Base-by-base conservation (phyloP, 768 basidiomycete genomes). In the Leccinum longicurvipes region DNA sequence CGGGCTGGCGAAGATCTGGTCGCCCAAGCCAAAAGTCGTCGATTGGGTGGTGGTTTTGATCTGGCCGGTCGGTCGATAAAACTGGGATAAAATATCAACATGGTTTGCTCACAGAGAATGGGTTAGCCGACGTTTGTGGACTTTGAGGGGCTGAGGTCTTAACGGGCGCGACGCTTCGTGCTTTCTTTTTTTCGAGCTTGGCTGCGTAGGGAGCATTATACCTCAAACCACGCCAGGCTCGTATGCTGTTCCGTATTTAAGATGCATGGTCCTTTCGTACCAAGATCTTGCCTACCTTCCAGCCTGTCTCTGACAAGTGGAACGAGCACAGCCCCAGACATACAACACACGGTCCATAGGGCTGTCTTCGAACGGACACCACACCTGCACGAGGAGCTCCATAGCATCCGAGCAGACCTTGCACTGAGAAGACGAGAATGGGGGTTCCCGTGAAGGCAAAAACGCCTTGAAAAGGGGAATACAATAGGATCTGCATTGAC, bases 341-440 rank as follows among this genome's bases (percentile, higher is more conserved):
- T 93, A 94, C 47, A 94, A 73, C 3, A 85, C 88, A 51, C 93
- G 81, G 65, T 96, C 93, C 80, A 87, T 85, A 6, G 87, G 82
- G 62, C 90, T 94, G 34, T 86, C 77, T 65, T 93, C 88, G 62
- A 94, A 83, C 0, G 93, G 93, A 69, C 90, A 93, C 89, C 91
- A 94, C 64, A 96, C 79, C 66, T 95, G 92, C 11, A 90, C 78
- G 34, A 94, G 79, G 21, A 96, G 79, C 60, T 91, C 85, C 90
- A 88, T 93, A 0, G 87, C 82, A 19, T 76, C 71, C 10, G 78
- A 76, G 73, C 93, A 96, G 50, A 79, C 73, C 67, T 80, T 83
- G 81, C 93, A 95, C 50, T 77, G 74, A 6, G 85, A 86, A 24
- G 84, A 84, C 54, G 82, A 73, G 60, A 84, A 71, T 23, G 82